These are phyloP conservation scores for Zygoascus flipseniorum DNA, from an alignment of 805 yeast genomes.

Conservation along the genomic window DNA sequence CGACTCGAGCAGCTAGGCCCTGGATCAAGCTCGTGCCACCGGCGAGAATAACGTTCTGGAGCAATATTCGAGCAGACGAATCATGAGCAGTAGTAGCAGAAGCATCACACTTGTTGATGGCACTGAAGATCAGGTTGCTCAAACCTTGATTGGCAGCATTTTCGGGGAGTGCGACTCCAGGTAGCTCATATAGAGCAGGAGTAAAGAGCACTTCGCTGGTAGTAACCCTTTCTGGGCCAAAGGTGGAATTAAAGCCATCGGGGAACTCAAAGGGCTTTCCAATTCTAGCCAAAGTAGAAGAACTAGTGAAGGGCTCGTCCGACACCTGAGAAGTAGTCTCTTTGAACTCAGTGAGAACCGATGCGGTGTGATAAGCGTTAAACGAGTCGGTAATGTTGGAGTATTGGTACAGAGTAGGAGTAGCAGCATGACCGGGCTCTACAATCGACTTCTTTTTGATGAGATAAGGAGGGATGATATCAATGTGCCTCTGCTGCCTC, in stretches of 20 bases:
- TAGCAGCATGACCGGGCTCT: slow-evolving; percentile 30
- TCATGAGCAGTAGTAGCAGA: slow-evolving; percentile 24
- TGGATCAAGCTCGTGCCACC: slow-evolving; percentile 52
- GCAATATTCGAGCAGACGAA: slow-evolving; percentile 17
- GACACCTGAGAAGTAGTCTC: slow-evolving; percentile 33
- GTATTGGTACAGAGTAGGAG: slow-evolving; percentile 15
- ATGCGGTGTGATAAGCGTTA: slow-evolving; percentile 31
- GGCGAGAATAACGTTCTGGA: slow-evolving; percentile 46
- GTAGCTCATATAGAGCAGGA: slow-evolving; percentile 46
- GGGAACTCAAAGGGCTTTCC: slow-evolving; percentile 52
- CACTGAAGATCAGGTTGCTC: slow-evolving; percentile 36
- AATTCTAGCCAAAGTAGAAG: slow-evolving; percentile 28
- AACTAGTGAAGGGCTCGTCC: slow-evolving; percentile 32
- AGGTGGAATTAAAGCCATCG: slow-evolving; percentile 39
- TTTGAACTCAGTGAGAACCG: slow-evolving; percentile 41
- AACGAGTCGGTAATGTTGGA: slow-evolving; percentile 32
- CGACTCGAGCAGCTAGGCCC: slow-evolving; percentile 47
- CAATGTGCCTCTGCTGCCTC: slow-evolving; percentile 27
- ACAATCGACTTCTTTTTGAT: slow-evolving; percentile 29
- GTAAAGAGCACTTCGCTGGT: slow-evolving; percentile 64
- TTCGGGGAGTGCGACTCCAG: slow-evolving; percentile 35
- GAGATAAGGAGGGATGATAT: slow-evolving; percentile 28
- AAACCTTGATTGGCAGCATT: slow-evolving; percentile 39
- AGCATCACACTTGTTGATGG: slow-evolving; percentile 41
- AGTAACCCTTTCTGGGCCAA: slow-evolving; percentile 45